Percentiles rank a stretch among this genome's conserved stretches.
These are phyloP conservation scores for Fusarium cicatricum DNA, from an alignment of 2,329 filamentous ascomycete genomes.

Conservation along the genomic window DNA sequence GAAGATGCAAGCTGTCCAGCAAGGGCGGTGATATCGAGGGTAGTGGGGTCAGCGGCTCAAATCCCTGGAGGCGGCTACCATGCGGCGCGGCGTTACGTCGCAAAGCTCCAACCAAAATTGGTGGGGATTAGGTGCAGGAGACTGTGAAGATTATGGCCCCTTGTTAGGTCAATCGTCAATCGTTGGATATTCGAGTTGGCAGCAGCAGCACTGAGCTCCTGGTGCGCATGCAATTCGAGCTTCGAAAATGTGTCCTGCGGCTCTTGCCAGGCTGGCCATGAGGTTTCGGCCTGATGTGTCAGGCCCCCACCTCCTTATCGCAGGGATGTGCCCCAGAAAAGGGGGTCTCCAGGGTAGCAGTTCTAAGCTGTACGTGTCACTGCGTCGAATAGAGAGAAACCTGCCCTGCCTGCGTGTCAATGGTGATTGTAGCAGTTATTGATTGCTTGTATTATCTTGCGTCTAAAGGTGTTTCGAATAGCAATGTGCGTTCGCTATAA, in stretches of 20 bases:
- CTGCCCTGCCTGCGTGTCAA: too few species aligned
- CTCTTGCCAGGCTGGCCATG: conserved; percentile 43
- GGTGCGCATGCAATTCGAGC: conserved; percentile 37
- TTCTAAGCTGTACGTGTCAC: background rate
- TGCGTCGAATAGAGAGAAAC: too few species aligned
- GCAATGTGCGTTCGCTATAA: too few species aligned
- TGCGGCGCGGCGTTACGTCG: conserved; percentile 28
- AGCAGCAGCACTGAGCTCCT: conserved; percentile 35
- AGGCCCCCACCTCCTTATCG: conserved; percentile 35
- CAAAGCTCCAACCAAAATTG: background rate
- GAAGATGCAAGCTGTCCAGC: conserved; percentile 43
- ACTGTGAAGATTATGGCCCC: background rate
- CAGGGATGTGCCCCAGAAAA: conserved; percentile 33
- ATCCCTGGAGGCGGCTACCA: conserved; percentile 40
- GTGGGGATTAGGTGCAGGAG: background rate
- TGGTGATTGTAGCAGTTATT: too few species aligned
- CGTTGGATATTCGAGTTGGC: conserved; percentile 22
- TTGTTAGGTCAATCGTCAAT: conserved; percentile 39
- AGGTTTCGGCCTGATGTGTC: conserved; percentile 39
- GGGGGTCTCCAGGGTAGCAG: conserved; percentile 30
- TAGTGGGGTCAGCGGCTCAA: conserved; percentile 42
- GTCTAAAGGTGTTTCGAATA: too few species aligned
- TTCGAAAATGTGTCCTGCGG: conserved; percentile 45
- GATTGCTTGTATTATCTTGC: too few species aligned
- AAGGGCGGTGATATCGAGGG: conserved; percentile 42